Conservation (phyloP, 352 stramenopile genomes). For the Globisporangium cederbergense region DNA sequence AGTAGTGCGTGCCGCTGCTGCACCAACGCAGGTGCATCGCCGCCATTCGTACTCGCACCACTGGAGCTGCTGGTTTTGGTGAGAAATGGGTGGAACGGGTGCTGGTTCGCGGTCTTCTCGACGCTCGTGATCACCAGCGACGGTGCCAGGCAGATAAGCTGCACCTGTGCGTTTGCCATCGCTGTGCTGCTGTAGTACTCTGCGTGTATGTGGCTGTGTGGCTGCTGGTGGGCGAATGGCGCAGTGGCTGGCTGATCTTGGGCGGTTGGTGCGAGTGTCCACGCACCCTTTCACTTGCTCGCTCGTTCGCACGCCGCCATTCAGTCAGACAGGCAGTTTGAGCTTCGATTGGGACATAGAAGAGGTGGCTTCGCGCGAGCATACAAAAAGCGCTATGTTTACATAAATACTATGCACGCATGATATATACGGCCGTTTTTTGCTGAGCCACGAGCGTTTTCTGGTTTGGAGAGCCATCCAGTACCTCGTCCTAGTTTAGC, state of each 20-base stretch:
- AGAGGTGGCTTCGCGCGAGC: not conserved
- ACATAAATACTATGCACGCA: not conserved
- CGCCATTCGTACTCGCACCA: not conserved
- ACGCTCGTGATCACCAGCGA: slow-evolving; percentile 60
- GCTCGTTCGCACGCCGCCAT: not conserved
- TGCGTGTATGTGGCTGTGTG: not conserved
- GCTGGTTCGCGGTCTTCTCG: slow-evolving; percentile 27
- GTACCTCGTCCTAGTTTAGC: not conserved
- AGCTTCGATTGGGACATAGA: not conserved
- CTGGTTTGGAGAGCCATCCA: not conserved
- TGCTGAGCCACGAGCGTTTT: not conserved
- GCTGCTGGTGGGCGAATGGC: not conserved
- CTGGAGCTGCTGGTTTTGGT: not conserved
- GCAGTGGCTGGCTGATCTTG: not conserved
- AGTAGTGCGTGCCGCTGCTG: slow-evolving; percentile 18
- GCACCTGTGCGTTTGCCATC: slow-evolving; percentile 35
- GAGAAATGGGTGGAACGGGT: slow-evolving; percentile 26
- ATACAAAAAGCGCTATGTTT: slow-evolving; percentile 8
- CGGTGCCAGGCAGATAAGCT: slow-evolving; percentile 50
- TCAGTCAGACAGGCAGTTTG: slow-evolving; percentile 5
- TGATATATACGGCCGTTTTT: not conserved
- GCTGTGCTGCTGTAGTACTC: not conserved
- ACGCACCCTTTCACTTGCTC: slow-evolving; percentile 3
- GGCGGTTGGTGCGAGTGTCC: slow-evolving; percentile 1
- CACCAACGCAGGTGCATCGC: not conserved